Conservation (phyloP, 352 stramenopile genomes). For the Globisporangium iwayamae region DNA sequence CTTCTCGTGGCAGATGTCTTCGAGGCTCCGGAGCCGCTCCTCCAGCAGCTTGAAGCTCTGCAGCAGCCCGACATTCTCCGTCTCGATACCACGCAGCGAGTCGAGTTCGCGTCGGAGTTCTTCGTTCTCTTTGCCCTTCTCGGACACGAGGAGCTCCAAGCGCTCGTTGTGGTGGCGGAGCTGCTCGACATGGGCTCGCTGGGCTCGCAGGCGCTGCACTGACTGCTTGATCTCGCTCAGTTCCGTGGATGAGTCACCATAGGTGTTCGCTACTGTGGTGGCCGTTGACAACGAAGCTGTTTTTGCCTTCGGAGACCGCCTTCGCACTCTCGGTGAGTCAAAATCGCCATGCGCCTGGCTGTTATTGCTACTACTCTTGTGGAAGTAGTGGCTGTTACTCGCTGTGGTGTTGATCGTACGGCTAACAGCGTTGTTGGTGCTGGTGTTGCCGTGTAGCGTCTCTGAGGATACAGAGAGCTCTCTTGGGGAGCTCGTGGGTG, state of each 20-base stretch:
- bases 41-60: constrained; percentile 57
- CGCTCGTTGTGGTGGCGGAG: constrained; percentile 38
- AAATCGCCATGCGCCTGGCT: neutral
- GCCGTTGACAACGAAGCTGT: neutral
- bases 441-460: neutral
- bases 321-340: neutral
- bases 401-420: neutral
- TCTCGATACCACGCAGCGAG: constrained; percentile 34
- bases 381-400: neutral
- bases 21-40: constrained; percentile 38
- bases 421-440: constrained; percentile 9
- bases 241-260: constrained; percentile 17
- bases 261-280: neutral
- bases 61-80: constrained; percentile 53
- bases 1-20: constrained; percentile 31
- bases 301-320: constrained; percentile 3
- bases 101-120: constrained; percentile 35
- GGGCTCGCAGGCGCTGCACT: constrained; percentile 40
- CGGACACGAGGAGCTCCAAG: constrained; percentile 28
- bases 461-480: constrained; percentile 21
- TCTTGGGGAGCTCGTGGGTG: constrained; percentile 18
- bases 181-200: constrained; percentile 54
- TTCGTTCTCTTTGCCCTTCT: constrained; percentile 41
- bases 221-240: constrained; percentile 54
- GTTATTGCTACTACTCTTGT: constrained; percentile 4